Percentiles rank a stretch among this genome's conserved stretches.
Evolutionary conservation across 768 basidiomycete genomes (phyloP).

Genomic region (Amanita jacksonii): DNA sequence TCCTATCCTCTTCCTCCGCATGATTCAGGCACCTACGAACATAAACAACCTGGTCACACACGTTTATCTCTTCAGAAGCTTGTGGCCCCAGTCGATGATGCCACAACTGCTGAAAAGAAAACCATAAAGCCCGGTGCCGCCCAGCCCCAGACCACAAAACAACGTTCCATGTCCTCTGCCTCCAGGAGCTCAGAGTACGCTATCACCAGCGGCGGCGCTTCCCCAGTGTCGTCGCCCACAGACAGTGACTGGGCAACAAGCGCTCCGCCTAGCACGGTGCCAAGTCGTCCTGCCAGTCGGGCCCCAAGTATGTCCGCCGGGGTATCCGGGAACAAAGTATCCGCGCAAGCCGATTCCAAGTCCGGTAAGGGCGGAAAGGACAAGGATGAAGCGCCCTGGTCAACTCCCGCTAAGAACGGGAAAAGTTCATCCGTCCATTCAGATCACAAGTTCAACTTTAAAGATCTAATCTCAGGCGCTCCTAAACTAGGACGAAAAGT

Average conservation of each 20-base stretch:
- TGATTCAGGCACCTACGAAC: slow-evolving; percentile 34
- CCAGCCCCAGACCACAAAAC: slow-evolving; percentile 14
- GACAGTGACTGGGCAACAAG: slow-evolving; percentile 49
- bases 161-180: slow-evolving; percentile 15
- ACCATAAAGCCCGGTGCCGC: slow-evolving; percentile 19
- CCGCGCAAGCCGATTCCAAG: slow-evolving; percentile 12
- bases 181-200: slow-evolving; percentile 13
- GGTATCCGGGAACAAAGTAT: slow-evolving; percentile 27
- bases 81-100: slow-evolving; percentile 12
- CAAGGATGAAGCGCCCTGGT: slow-evolving; percentile 16
- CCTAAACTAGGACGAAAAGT: slow-evolving; percentile 66
- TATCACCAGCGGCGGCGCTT: slow-evolving; percentile 20
- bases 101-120: slow-evolving; percentile 24
- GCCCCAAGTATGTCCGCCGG: slow-evolving; percentile 41
- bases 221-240: slow-evolving; percentile 36
- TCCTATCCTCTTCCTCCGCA: slow-evolving; percentile 43
- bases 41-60: slow-evolving; percentile 43
- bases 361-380: slow-evolving; percentile 20
- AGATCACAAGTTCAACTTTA: slow-evolving; percentile 77
- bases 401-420: slow-evolving; percentile 18
- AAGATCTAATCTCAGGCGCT: slow-evolving; percentile 60
- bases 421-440: slow-evolving; percentile 39
- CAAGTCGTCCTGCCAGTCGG: slow-evolving; percentile 39
- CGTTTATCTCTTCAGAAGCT: slow-evolving; percentile 35
- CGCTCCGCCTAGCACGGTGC: slow-evolving; percentile 50